These are phyloP conservation scores for Eucalyptus tenuipes DNA, from an alignment of 345 rosid genomes.

Conservation along the genomic window DNA sequence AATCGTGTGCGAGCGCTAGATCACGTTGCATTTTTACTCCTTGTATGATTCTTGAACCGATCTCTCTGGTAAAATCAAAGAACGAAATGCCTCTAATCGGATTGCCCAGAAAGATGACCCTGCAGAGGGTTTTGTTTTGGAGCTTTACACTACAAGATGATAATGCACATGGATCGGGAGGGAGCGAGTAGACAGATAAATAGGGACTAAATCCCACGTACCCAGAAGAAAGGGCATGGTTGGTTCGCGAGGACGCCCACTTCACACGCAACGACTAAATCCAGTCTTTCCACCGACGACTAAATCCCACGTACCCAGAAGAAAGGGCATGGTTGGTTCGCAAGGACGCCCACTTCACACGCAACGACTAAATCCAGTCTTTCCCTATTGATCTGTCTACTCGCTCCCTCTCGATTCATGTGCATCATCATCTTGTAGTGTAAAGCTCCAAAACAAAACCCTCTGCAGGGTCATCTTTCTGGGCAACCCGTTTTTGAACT, in stretches of 20 bases:
- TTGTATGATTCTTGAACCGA: background rate
- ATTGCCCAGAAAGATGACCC: background rate
- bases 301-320: no score
- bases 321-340: background rate
- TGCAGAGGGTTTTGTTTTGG: background rate
- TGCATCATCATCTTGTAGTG: no score
- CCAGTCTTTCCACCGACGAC: background rate
- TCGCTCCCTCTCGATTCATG: no score
- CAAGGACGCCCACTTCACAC: background rate
- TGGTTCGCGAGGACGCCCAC: background rate
- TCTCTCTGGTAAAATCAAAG: accelerated
- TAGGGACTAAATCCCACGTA: no score
- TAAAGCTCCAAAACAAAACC: no score
- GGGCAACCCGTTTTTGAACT: no score
- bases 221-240: background rate
- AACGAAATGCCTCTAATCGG: background rate
- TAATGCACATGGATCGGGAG: no score
- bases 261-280: background rate
- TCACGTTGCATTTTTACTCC: background rate
- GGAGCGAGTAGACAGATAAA: background rate
- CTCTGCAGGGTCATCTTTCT: no score
- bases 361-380: background rate
- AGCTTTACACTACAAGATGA: no score
- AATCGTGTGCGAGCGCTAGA: accelerated
- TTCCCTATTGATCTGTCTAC: background rate